These are phyloP conservation scores for Conticribra guillardii DNA, from an alignment of 108 stramenopile genomes.

Conservation along the genomic window DNA sequence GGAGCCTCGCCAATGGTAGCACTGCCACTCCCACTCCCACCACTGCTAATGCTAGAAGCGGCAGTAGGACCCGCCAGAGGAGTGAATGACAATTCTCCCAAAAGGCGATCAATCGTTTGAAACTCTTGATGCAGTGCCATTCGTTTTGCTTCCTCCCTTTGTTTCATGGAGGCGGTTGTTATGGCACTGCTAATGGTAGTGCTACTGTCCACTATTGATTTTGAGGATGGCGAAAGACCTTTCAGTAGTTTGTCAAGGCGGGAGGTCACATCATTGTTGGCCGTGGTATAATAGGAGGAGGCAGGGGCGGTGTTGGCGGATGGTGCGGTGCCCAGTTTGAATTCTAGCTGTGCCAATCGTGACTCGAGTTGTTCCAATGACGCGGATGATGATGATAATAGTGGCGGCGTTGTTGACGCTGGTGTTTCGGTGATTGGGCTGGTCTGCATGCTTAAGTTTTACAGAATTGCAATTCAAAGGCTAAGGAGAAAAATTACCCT, in stretches of 20 bases:
- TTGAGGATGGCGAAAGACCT: conserved; percentile 19
- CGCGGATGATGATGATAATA: neutral
- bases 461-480: too few species aligned
- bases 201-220: conserved; percentile 8
- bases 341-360: conserved; percentile 34
- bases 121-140: conserved; percentile 46
- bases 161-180: conserved; percentile 16
- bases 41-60: neutral
- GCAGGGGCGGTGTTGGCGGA: neutral
- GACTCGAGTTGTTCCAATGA: conserved; percentile 31
- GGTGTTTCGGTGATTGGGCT: neutral
- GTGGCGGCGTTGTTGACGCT: neutral
- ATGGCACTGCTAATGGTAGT: neutral
- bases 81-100: conserved; percentile 40
- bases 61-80: conserved; percentile 37
- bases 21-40: neutral
- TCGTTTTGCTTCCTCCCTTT: conserved; percentile 16
- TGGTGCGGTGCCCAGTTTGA: conserved; percentile 22
- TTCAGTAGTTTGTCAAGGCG: conserved; percentile 42
- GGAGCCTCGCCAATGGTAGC: conserved; percentile 30
- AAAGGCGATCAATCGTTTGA: conserved; percentile 28
- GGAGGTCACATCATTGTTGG: conserved; percentile 9
- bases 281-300: neutral
- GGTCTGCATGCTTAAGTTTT: neutral
- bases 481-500: too few species aligned